Base-by-base conservation (phyloP, 257 asterid genomes). In the Solanum chmielewskii region DNA sequence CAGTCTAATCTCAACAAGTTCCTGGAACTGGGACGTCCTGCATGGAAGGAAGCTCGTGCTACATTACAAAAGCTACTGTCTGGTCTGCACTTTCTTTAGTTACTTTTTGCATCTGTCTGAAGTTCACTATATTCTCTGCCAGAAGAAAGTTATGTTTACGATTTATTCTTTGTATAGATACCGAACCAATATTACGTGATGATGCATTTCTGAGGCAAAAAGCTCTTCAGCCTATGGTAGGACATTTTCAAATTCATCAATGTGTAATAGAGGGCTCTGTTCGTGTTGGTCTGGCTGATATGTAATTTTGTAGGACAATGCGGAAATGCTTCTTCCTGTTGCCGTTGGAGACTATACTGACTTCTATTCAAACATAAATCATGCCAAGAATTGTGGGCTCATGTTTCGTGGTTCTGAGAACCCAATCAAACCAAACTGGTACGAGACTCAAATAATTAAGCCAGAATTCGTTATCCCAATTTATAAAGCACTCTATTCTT, bases 1-100 rank as follows among this genome's bases (percentile, higher is more conserved):
- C 96, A 93, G 98, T 91, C 97, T 88, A 94, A 93, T 93, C 94
- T 96, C 62, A 96, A 96, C 77, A 94, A 94, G 89, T 96, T 96
- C 88, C 80, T 95, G 95, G 94, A 81, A 89, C 64, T 94, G 94
- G 98, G 99, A 31, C 91, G 95, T 35, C 94, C 97, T 11, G 98
- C 99, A 41, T 96, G 98, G 99, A 96, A 93, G 91, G 99, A 96
- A 92, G 98, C 98, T 91, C 98, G 98, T 78, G 31, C 92, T 18
- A 92, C 97, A 44, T 88, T 96, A 85, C 98, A 93, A 88, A 96
- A 92, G 94, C 93, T 96, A 69, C 88, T 96, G 87, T 95, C 98
- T 78, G 98, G 99, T 95, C 56, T 84, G 75, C 64, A 39, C 41
- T 64, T 37, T 41, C 12, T 84, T 60, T 37, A 37, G 20, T 37